Evolutionary conservation across 768 basidiomycete species (phyloP), one percentile per base, ranked within the genome.

Genomic region (Ramaria sp.): DNA sequence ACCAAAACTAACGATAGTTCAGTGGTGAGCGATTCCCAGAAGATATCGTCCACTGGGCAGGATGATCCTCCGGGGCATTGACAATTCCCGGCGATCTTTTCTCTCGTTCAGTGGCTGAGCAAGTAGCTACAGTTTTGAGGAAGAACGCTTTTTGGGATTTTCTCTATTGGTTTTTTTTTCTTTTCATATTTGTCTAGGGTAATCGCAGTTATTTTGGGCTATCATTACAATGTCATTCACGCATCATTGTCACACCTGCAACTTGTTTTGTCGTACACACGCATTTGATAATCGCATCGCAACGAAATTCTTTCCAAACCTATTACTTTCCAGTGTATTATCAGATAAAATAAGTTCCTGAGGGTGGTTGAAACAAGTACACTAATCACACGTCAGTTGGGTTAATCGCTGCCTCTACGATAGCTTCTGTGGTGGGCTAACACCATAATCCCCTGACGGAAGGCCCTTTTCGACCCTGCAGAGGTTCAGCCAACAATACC

Each of bases 401-500:
- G 27, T 49, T 24, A 12, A 1, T 30, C 5, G 12, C 31, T 49
- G 24, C 48, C 17, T 17, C 24, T 49, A 20, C 7, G 47, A 48
- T 6, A 42, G 41, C 6, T 49, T 12, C 5, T 45, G 47, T 13
- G 47, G 22, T 3, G 47, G 47, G 22, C 9, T 27, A 17, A 19
- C 47, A 22, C 31, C 47, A 33, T 7, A 27, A 15, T 49, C 31
- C 24, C 22, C 4, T 27, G 48, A 49, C 31, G 4, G 7, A n/a
- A 51, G 47, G 10, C 11, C 15, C 1, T 39, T 6, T 38, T 57
- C 55, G 24, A 57, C 55, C 38, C 37, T 31, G 7, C 31, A 19
- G 9, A 57, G 31, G 22, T 57, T 57, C 34, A 88, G 71, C 91
- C 91, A 93, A 34, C 88, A 86, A 64, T 88, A 94, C 87, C 91